A percentile compares a stretch with the other conserved stretches of the same genome.
Conservation (phyloP, 2,329 filamentous ascomycete species). For the Onygenales sp. region DNA sequence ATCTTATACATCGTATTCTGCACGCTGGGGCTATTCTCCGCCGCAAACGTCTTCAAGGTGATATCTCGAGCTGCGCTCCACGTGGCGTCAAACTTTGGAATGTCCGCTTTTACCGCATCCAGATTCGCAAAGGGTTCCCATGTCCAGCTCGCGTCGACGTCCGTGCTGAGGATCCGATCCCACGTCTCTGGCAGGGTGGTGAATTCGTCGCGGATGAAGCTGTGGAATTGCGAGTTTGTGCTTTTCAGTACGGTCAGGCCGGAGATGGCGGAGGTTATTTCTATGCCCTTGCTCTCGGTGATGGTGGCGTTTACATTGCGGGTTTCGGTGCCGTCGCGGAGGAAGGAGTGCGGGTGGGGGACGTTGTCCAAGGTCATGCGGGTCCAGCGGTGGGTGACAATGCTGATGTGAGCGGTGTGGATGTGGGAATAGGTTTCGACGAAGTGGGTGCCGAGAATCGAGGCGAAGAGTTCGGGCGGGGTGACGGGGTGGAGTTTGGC, state of each 20-base stretch:
- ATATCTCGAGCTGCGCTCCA: slow-evolving; percentile 70
- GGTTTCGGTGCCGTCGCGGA: slow-evolving; percentile 80
- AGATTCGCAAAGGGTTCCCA: slow-evolving; percentile 66
- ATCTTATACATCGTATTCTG: slow-evolving; percentile 99
- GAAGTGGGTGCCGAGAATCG: slow-evolving; percentile 80
- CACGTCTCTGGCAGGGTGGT: slow-evolving; percentile 83
- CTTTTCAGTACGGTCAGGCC: slow-evolving; percentile 88
- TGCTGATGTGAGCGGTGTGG: slow-evolving; percentile 67
- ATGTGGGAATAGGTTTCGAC: slow-evolving; percentile 82
- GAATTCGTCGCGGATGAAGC: slow-evolving; percentile 87
- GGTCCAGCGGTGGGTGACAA: slow-evolving; percentile 83
- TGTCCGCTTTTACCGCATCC: slow-evolving; percentile 55
- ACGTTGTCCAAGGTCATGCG: slow-evolving; percentile 79
- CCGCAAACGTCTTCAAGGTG: slow-evolving; percentile 84
- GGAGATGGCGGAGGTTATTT: slow-evolving; percentile 66
- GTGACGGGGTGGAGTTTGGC: slow-evolving; percentile 89
- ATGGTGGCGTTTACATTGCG: slow-evolving; percentile 69
- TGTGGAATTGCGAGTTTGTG: slow-evolving; percentile 92
- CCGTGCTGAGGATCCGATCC: slow-evolving; percentile 92
- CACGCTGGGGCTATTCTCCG: slow-evolving; percentile 83
- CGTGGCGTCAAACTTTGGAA: slow-evolving; percentile 64
- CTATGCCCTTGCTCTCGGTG: slow-evolving; percentile 55
- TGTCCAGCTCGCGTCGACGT: slow-evolving; percentile 77
- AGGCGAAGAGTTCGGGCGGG: slow-evolving; percentile 85
- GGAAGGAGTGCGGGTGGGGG: slow-evolving; percentile 90